These are phyloP conservation scores for Kodamaea kakaduensis DNA, from an alignment of 805 yeast genomes.

Conservation along the genomic window DNA sequence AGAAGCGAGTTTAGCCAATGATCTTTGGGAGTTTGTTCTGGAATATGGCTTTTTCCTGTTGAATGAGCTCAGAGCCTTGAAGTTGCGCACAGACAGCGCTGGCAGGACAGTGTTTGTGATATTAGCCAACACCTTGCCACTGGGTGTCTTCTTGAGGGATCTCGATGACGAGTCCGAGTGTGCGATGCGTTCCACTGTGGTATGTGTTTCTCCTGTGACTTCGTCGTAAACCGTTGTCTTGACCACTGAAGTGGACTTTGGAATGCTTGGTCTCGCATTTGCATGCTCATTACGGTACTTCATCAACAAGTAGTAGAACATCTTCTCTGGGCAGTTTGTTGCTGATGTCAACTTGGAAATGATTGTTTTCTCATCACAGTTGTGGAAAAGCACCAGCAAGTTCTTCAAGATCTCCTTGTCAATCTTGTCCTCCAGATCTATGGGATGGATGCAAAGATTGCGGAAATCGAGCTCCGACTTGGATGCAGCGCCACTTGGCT, in stretches of 20 bases:
- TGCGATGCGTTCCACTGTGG: constrained; percentile 20
- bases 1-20: constrained; percentile 22
- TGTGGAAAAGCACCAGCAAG: constrained; percentile 77
- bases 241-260: constrained; percentile 38
- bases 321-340: constrained; percentile 69
- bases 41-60: constrained; percentile 27
- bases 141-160: constrained; percentile 15
- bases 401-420: constrained; percentile 74
- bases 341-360: constrained; percentile 49
- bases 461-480: constrained; percentile 8
- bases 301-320: constrained; percentile 69
- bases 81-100: constrained; percentile 18
- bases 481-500: constrained; percentile 18
- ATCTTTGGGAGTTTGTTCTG: constrained; percentile 3
- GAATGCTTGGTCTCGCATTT: constrained; percentile 23
- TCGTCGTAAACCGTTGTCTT: constrained; percentile 37
- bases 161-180: constrained; percentile 14
- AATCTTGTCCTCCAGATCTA: constrained; percentile 44
- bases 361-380: constrained; percentile 55
- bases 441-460: constrained; percentile 24
- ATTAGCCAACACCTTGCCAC: constrained; percentile 23
- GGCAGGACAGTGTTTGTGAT: constrained; percentile 28
- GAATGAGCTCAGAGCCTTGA: constrained; percentile 38
- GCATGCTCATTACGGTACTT: constrained; percentile 70
- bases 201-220: constrained; percentile 14